A percentile compares a stretch with the other conserved stretches of the same genome.
These are phyloP conservation scores for Limnanthes douglasii DNA, from an alignment of 345 rosid genomes.

Conservation along the genomic window DNA sequence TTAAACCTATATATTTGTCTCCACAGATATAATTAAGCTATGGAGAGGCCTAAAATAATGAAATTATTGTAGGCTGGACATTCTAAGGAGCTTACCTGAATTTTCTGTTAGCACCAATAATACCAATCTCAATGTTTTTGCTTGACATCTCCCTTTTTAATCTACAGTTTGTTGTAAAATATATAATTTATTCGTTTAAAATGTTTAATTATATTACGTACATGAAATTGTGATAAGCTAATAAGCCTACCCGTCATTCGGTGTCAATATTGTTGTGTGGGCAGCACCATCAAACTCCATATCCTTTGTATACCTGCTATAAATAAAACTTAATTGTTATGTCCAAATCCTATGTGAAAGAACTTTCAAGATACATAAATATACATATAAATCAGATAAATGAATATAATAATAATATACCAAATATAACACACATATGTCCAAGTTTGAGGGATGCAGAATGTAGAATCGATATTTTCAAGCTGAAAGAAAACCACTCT, in stretches of 20 bases:
- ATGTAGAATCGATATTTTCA: too few species aligned
- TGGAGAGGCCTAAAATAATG: not conserved
- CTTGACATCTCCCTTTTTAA: slow-evolving; percentile 87
- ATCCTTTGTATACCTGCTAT: slow-evolving; percentile 68
- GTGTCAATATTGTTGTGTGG: slow-evolving; percentile 88
- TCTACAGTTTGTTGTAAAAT: slow-evolving; percentile 18
- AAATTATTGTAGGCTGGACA: not conserved
- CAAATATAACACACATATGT: too few species aligned
- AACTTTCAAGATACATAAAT: too few species aligned
- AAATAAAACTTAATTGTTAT: too few species aligned
- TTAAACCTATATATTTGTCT: too few species aligned
- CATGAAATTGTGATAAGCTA: not conserved
- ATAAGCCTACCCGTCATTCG: slow-evolving; percentile 72
- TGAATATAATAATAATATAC: too few species aligned
- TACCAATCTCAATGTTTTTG: slow-evolving; percentile 83
- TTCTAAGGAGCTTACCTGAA: slow-evolving; percentile 36
- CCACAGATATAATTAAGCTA: too few species aligned
- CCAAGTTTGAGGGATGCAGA: too few species aligned
- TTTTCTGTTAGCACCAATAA: slow-evolving; percentile 62
- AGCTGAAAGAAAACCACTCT: too few species aligned
- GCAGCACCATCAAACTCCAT: slow-evolving; percentile 99
- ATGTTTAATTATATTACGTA: not conserved
- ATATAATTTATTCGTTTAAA: not conserved
- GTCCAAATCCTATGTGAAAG: too few species aligned
- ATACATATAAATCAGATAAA: too few species aligned